phyloP scores from a whole-genome alignment of 176 grass and related monocot species.

The Chloris gayana region DNA sequence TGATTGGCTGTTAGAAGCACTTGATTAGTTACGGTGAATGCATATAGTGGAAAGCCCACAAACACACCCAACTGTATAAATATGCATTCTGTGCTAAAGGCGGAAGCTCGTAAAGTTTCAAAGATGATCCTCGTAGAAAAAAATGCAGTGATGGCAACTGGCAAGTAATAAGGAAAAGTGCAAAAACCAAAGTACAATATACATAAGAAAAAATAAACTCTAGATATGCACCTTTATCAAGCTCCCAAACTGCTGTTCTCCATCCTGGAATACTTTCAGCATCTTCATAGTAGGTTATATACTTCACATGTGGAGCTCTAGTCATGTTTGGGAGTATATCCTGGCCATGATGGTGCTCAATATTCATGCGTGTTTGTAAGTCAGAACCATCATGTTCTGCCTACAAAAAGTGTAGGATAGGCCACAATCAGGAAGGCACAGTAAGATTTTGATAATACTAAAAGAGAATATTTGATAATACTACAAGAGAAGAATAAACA shows the following conservation, averaged over 20 bases:
- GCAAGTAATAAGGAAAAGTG: slow-evolving; percentile 15
- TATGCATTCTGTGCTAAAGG: slow-evolving; percentile 7
- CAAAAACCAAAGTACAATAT: neutral
- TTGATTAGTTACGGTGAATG: slow-evolving; percentile 9
- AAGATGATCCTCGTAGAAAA: neutral
- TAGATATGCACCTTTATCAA: slow-evolving; percentile 74
- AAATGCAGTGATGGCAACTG: slow-evolving; percentile 1
- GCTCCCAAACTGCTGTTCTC: slow-evolving; percentile 93
- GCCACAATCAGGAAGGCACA: neutral
- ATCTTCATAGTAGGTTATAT: slow-evolving; percentile 99
- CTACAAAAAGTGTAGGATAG: slow-evolving; percentile 47
- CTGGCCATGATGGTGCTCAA: slow-evolving; percentile 54
- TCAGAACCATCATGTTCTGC: slow-evolving; percentile 95
- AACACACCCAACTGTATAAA: slow-evolving; percentile 9
- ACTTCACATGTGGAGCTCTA: slow-evolving; percentile 76
- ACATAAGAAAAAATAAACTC: slow-evolving; percentile 16
- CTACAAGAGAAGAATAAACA: slow-evolving; percentile 10
- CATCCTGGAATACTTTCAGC: slow-evolving; percentile 85
- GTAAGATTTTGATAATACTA: slow-evolving; percentile 8
- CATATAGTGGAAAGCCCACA: neutral
- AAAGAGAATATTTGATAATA: no score
- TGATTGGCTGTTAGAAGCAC: slow-evolving; percentile 63
- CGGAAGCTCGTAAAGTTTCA: slow-evolving; percentile 1
- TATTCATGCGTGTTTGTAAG: slow-evolving; percentile 76
- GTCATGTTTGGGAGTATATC: slow-evolving; percentile 86